Percentiles rank a stretch among this genome's conserved stretches.
Evolutionary conservation across 2,329 filamentous ascomycete genomes (phyloP).

Genomic region (Epichloe coenophiala): DNA sequence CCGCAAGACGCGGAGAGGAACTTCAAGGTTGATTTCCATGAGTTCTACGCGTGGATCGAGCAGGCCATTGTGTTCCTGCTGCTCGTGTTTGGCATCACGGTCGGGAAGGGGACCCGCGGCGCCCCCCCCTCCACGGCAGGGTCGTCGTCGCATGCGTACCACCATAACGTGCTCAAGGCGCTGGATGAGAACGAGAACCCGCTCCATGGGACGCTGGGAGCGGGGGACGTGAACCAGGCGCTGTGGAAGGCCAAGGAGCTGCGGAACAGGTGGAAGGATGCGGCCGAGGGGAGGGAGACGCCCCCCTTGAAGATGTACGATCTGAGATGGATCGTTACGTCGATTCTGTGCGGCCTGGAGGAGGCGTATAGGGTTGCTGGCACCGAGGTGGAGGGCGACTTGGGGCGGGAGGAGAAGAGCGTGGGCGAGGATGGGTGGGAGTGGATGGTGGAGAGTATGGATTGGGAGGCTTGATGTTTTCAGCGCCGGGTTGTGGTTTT

Average conservation of each 20-base stretch:
- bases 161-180: conserved; percentile 54
- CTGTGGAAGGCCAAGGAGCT: conserved; percentile 55
- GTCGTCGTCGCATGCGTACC: conserved; percentile 39
- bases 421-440: conserved; percentile 19
- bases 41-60: conserved; percentile 62
- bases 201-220: conserved; percentile 41
- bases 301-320: conserved; percentile 44
- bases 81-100: conserved; percentile 45
- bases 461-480: conserved; percentile 19
- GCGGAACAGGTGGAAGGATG: conserved; percentile 60
- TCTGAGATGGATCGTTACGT: conserved; percentile 43
- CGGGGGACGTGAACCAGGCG: conserved; percentile 37
- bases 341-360: conserved; percentile 46
- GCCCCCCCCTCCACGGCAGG: neutral
- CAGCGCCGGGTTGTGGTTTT: neutral
- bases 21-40: conserved; percentile 68
- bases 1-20: conserved; percentile 44
- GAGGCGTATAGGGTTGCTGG: conserved; percentile 38
- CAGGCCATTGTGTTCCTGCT: conserved; percentile 55
- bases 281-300: conserved; percentile 31
- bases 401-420: conserved; percentile 25
- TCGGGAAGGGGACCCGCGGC: conserved; percentile 20
- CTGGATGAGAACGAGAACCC: conserved; percentile 45
- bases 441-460: conserved; percentile 28
- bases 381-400: conserved; percentile 28